phyloP scores from a whole-genome alignment of 495 filamentous ascomycete genomes.

The Aspergillus incahuasiensis region DNA sequence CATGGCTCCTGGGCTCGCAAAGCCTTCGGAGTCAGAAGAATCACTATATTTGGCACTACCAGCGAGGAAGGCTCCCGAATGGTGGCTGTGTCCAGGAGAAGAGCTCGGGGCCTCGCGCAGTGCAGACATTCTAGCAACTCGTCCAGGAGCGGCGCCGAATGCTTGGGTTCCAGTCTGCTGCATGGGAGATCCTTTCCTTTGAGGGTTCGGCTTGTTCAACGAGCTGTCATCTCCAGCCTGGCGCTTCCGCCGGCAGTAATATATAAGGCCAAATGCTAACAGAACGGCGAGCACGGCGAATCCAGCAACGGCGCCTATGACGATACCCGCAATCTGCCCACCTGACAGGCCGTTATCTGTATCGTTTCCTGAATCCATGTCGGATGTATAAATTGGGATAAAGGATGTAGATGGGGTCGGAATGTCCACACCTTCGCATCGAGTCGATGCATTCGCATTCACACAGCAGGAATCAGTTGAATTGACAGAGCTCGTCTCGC shows the following conservation, averaged over 20 bases:
- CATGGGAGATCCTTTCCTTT: constrained; percentile 57
- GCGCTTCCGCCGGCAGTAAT: constrained; percentile 54
- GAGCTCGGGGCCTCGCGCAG: constrained; percentile 66
- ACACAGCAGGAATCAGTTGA: constrained; percentile 94
- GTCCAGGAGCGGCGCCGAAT: constrained; percentile 73
- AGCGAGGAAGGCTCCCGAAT: constrained; percentile 35
- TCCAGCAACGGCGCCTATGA: constrained; percentile 73
- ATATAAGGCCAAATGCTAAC: constrained; percentile 55
- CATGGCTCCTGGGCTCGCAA: constrained; percentile 74
- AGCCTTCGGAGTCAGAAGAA: constrained; percentile 75
- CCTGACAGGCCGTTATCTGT: constrained; percentile 58
- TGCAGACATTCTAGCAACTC: constrained; percentile 94
- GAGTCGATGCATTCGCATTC: constrained; percentile 63
- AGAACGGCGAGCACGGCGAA: constrained; percentile 62
- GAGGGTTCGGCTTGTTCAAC: constrained; percentile 84
- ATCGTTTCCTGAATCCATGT: constrained; percentile 31
- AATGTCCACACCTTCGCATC: constrained; percentile 69
- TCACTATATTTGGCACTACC: constrained; percentile 55
- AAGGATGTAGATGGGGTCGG: constrained; percentile 70
- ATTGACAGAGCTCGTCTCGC: constrained; percentile 74
- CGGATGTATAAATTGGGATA: constrained; percentile 57
- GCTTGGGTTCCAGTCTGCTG: constrained; percentile 46
- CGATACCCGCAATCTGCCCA: constrained; percentile 85
- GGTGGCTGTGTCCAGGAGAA: constrained; percentile 50
- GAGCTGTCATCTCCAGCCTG: constrained; percentile 57